Conservation (phyloP, 2,329 filamentous ascomycete species). For the Botrytis deweyae region DNA sequence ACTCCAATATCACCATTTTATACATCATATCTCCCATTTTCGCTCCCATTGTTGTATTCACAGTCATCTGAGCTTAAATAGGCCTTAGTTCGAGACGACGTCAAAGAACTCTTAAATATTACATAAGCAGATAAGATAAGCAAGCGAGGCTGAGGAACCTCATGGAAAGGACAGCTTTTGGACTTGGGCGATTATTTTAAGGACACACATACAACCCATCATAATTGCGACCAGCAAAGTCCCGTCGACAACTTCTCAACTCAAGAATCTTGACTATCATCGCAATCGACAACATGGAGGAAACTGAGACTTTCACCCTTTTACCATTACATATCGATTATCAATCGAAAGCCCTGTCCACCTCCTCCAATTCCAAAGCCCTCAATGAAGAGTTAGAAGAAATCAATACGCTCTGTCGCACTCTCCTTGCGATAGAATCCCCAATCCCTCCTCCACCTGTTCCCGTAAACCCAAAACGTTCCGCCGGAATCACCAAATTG, state of each 20-base stretch:
- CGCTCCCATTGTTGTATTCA: not conserved
- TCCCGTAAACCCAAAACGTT: slow-evolving; percentile 89
- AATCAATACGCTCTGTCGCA: slow-evolving; percentile 77
- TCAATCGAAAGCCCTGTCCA: slow-evolving; percentile 71
- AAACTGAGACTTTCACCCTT: slow-evolving; percentile 73
- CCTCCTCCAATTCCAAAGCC: slow-evolving; percentile 47
- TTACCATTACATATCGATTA: slow-evolving; percentile 81
- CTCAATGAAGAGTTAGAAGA: slow-evolving; percentile 65
- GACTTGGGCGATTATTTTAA: not conserved
- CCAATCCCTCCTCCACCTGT: slow-evolving; percentile 80
- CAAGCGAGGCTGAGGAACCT: slow-evolving; percentile 3
- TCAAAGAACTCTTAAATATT: not conserved
- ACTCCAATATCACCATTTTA: not conserved
- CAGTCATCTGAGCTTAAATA: not conserved
- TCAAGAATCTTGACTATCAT: not conserved
- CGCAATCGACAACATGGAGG: slow-evolving; percentile 47
- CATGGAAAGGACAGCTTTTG: slow-evolving; percentile 12
- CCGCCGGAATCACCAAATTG: slow-evolving; percentile 83
- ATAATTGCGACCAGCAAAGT: not conserved
- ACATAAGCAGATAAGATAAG: not conserved
- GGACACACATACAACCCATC: not conserved
- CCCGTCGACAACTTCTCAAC: not conserved
- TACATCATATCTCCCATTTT: not conserved
- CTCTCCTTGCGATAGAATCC: slow-evolving; percentile 63
- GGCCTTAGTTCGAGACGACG: not conserved